phyloP scores from a whole-genome alignment of 768 basidiomycete genomes.

The Mycena polygramma region DNA sequence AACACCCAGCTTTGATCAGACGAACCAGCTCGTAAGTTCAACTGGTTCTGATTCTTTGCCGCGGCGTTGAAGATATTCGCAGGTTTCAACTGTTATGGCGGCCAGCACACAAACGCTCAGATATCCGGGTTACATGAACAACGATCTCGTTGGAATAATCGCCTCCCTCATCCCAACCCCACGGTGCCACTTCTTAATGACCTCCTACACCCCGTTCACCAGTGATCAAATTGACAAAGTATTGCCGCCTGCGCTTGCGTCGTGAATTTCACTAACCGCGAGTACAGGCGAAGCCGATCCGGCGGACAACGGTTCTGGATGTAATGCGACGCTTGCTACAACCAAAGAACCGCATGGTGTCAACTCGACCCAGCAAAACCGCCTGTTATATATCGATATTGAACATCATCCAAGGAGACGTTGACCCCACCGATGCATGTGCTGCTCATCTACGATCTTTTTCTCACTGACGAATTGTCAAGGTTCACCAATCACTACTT shows the following conservation, averaged over 20 bases:
- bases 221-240: constrained; percentile 98
- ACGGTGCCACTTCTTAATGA: constrained; percentile 98
- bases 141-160: constrained; percentile 96
- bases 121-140: constrained; percentile 99
- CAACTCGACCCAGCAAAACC: constrained; percentile 90
- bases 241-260: constrained; percentile 31
- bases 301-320: constrained; percentile 96
- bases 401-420: constrained; percentile 98
- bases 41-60: not conserved
- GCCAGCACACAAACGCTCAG: constrained; percentile 97
- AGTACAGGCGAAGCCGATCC: constrained; percentile 89
- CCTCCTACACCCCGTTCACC: constrained; percentile 98
- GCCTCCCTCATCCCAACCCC: constrained; percentile 98
- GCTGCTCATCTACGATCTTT: not conserved
- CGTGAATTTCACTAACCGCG: constrained; percentile 9
- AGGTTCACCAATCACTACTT: constrained; percentile 98
- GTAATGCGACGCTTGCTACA: constrained; percentile 98
- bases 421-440: constrained; percentile 95
- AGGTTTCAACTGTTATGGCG: constrained; percentile 98
- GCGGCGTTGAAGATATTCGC: constrained; percentile 11
- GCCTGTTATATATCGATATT: constrained; percentile 98
- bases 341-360: constrained; percentile 99
- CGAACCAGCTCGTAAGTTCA: constrained; percentile 83
- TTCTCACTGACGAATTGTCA: constrained; percentile 14
- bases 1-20: constrained; percentile 91